A percentile compares a stretch with the other conserved stretches of the same genome.
These are phyloP conservation scores for Wickerhamomyces sp. DNA, from an alignment of 1,139 yeast genomes.

Conservation along the genomic window DNA sequence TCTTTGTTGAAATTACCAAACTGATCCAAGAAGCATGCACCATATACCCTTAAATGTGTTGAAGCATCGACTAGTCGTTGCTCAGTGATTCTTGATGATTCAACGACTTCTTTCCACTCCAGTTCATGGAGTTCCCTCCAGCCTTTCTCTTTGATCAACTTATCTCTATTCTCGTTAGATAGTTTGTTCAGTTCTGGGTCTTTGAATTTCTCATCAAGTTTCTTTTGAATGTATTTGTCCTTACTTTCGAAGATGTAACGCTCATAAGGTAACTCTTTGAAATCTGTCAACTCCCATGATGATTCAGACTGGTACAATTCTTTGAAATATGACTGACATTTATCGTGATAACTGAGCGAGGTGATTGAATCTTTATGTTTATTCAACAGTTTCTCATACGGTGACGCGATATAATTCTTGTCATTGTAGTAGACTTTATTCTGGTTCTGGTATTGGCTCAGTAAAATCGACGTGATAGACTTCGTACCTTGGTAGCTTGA, in stretches of 20 bases:
- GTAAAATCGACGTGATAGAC: not conserved
- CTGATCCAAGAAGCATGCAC: constrained; percentile 35
- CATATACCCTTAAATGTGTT: constrained; percentile 36
- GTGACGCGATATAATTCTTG: constrained; percentile 2
- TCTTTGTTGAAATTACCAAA: constrained; percentile 10
- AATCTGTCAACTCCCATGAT: constrained; percentile 12
- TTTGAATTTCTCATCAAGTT: not conserved
- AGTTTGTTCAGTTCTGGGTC: not conserved
- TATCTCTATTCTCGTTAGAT: not conserved
- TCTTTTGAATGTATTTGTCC: constrained; percentile 8
- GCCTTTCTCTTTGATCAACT: not conserved
- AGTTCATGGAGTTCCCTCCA: constrained; percentile 6
- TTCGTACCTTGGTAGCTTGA: constrained; percentile 18
- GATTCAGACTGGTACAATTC: constrained; percentile 14
- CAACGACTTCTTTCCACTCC: constrained; percentile 10
- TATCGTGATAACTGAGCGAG: constrained; percentile 6
- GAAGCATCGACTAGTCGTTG: constrained; percentile 26
- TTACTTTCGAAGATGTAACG: constrained; percentile 16
- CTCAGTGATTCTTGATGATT: constrained; percentile 17
- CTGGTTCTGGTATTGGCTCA: not conserved
- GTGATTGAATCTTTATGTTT: not conserved
- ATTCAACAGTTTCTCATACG: not conserved
- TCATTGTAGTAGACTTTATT: constrained; percentile 3
- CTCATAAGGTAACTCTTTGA: not conserved
- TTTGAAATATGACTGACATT: constrained; percentile 18